Base-by-base conservation (phyloP, 140 eudicot genomes). In the Anethum foeniculum region DNA sequence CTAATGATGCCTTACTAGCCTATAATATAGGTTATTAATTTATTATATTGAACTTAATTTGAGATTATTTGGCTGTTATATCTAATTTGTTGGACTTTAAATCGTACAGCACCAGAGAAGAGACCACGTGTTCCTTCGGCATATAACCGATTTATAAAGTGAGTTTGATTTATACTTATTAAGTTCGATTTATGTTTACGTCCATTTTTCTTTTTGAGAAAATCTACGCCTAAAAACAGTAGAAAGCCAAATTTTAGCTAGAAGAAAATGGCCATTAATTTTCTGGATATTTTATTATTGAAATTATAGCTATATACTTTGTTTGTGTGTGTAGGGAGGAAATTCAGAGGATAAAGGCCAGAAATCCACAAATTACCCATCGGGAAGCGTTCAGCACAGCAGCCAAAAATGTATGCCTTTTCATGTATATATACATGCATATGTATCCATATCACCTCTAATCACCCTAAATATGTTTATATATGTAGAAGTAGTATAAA, bases 351-450 rank as follows among this genome's bases (percentile, higher is more conserved):
- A 87, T 91, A 81, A 91, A 89, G 80, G 72, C 88, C 23, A 73
- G 83, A 21, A 89, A 91, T 85, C 96, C 96, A 3, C 83, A 83
- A 27, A 89, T 91, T 30, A 87, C 86, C 84, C 96, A 91, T 80
- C 80, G 93, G 12, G 96, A 91, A 89, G 96, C 96, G 5, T 91
- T 91, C 74, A 91, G 96, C 81, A 86, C 93, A 8, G 96, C 96
- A 11, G 91, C 96, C 2, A 91, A 91, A 86, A 91, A 91, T 85
- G 96, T 89, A 82, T 82, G 96, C 83, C 34, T 39, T 34, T 34
- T 34, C 38, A 34, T 34, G 38, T 34, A 34, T 3, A 34, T 34
- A 34, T 34, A 1, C 38, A 34, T 34, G 3, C 1, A 34, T 34
- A n/a, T 34, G 3, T 34, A 34, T 34, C 38, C 38, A 34, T n/a